phyloP scores from a whole-genome alignment of 495 filamentous ascomycete species.

The Xeromyces bisporus region DNA sequence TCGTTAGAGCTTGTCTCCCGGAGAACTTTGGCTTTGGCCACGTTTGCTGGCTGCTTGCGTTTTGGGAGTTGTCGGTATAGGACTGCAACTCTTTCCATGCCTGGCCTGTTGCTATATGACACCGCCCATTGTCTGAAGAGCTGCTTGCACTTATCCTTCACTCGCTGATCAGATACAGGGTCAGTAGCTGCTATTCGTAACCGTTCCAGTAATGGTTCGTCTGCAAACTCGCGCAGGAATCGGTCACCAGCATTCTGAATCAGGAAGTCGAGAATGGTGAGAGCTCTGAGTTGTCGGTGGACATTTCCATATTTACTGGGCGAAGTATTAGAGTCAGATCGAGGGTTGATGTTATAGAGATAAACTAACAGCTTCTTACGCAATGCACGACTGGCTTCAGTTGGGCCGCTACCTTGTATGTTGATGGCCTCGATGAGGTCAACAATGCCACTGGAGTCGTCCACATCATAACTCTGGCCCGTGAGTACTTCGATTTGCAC shows the following conservation, averaged over 20 bases:
- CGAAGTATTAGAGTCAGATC: constrained; percentile 4
- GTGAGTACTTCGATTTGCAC: constrained; percentile 88
- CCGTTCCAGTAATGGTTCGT: constrained; percentile 87
- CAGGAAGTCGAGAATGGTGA: constrained; percentile 80
- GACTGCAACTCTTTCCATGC: constrained; percentile 59
- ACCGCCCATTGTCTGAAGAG: constrained; percentile 80
- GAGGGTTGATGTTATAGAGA: constrained; percentile 1
- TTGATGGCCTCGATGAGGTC: constrained; percentile 88
- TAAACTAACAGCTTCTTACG: constrained; percentile 77
- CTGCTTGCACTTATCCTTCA: constrained; percentile 69
- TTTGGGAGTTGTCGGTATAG: constrained; percentile 69
- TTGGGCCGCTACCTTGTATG: constrained; percentile 73
- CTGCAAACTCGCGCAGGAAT: constrained; percentile 74
- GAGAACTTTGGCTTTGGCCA: constrained; percentile 65
- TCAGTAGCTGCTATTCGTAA: constrained; percentile 78
- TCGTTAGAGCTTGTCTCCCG: constrained; percentile 57
- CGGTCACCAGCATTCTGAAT: constrained; percentile 86
- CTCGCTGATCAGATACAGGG: constrained; percentile 64
- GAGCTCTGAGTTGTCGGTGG: constrained; percentile 77
- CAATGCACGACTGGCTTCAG: constrained; percentile 80
- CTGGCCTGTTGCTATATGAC: constrained; percentile 64
- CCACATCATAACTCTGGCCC: constrained; percentile 72
- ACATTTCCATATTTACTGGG: constrained; percentile 79
- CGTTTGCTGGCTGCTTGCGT: constrained; percentile 43
- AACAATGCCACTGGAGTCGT: constrained; percentile 81